These are phyloP conservation scores for Tylopilus vinaceipallidus DNA, from an alignment of 768 basidiomycete species.

Conservation along the genomic window DNA sequence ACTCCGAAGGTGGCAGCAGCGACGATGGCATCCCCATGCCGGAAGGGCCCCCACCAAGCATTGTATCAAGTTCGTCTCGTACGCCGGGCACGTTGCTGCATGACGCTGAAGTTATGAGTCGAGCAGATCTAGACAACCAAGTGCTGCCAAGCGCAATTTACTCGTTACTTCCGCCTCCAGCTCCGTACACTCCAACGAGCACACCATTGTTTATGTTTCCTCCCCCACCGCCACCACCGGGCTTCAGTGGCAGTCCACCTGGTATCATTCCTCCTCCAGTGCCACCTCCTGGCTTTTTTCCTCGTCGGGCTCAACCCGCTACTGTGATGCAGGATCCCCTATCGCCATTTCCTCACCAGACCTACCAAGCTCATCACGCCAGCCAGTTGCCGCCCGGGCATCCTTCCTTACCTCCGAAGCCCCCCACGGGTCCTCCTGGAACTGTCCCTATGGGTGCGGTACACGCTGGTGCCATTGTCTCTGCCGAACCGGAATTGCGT, in stretches of 20 bases:
- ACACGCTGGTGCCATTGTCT: conserved; percentile 63
- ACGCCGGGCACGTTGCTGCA: not conserved
- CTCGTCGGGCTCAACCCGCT: conserved; percentile 48
- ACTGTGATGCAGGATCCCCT: conserved; percentile 73
- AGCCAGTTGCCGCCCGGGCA: conserved; percentile 37
- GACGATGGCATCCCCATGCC: conserved; percentile 93
- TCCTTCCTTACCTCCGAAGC: conserved; percentile 46
- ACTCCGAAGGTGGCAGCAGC: conserved; percentile 48
- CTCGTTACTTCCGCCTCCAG: conserved; percentile 25
- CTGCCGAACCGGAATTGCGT: conserved; percentile 82
- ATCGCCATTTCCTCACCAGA: conserved; percentile 71
- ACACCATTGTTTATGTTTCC: conserved; percentile 22
- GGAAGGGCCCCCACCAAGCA: conserved; percentile 66
- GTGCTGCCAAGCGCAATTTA: not conserved
- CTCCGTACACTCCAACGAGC: conserved; percentile 11
- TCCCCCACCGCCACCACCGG: conserved; percentile 12
- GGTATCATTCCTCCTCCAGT: conserved; percentile 32
- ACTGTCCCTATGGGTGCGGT: conserved; percentile 45
- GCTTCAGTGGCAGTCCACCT: conserved; percentile 10
- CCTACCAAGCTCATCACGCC: conserved; percentile 71
- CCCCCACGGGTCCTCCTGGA: conserved; percentile 21
- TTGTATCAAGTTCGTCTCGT: conserved; percentile 16
- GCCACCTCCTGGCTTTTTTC: conserved; percentile 68
- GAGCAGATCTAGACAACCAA: conserved; percentile 11
- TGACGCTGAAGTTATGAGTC: not conserved